Evolutionary conservation across 164 flowering plant species (phyloP).

Genomic region (Litsea cubeba): DNA sequence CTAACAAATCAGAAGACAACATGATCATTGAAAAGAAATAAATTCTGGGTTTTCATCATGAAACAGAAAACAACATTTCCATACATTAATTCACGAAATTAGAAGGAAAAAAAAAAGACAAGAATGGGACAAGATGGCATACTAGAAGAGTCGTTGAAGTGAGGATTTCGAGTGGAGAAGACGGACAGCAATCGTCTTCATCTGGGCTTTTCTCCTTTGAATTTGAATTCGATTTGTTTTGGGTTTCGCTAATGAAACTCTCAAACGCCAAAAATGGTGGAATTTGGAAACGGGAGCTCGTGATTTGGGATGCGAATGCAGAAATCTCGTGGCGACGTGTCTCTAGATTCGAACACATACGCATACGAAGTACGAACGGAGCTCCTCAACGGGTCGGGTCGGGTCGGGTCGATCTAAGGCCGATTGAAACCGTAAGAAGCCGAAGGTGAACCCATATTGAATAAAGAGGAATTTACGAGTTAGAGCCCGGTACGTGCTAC

Average conservation of each 20-base stretch:
- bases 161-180: constrained; percentile 24
- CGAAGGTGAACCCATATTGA: too few species aligned
- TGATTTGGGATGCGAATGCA: neutral
- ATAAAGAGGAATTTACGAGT: too few species aligned
- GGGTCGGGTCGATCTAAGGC: too few species aligned
- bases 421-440: too few species aligned
- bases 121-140: constrained; percentile 1
- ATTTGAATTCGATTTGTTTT: neutral
- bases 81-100: neutral
- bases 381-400: too few species aligned
- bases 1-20: neutral
- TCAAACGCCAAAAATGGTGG: neutral
- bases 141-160: constrained; percentile 18
- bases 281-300: neutral
- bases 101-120: neutral
- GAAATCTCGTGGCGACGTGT: neutral
- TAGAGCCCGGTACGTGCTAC: too few species aligned
- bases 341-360: neutral
- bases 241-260: too few species aligned
- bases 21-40: neutral
- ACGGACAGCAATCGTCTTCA: constrained; percentile 18
- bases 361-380: too few species aligned
- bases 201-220: constrained; percentile 8
- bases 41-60: too few species aligned
- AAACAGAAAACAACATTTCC: neutral